These are phyloP conservation scores for Mrakia frigida DNA, from an alignment of 768 basidiomycete species.

Conservation along the genomic window DNA sequence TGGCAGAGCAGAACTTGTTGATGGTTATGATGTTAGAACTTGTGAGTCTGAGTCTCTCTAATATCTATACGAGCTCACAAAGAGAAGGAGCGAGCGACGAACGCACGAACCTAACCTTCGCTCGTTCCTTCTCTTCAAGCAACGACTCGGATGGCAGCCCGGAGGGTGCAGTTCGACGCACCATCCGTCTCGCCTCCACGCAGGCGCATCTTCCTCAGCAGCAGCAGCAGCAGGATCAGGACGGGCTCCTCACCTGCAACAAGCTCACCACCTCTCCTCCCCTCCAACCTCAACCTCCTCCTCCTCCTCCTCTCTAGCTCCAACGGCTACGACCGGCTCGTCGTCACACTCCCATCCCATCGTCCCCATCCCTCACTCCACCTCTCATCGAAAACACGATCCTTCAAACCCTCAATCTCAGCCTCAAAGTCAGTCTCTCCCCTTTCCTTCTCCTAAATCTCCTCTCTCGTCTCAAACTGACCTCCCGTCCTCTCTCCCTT, in stretches of 20 bases:
- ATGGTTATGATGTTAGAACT: too few species aligned
- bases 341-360: background rate
- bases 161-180: background rate
- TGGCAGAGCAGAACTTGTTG: too few species aligned
- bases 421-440: background rate
- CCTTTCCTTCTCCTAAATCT: background rate
- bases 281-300: background rate
- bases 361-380: slow-evolving; percentile 1
- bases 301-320: background rate
- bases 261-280: too few species aligned
- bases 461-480: too few species aligned
- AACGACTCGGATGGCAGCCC: slow-evolving; percentile 14
- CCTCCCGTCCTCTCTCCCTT: too few species aligned
- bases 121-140: background rate
- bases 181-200: background rate
- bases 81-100: background rate
- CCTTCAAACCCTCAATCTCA: background rate
- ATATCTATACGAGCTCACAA: background rate
- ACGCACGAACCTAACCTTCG: background rate
- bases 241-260: background rate
- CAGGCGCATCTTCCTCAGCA: background rate
- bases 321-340: background rate
- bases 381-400: slow-evolving; percentile 2
- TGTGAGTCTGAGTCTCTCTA: too few species aligned
- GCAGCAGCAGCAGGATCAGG: too few species aligned